A percentile compares a stretch with the other conserved stretches of the same genome.
These are phyloP conservation scores for Marchantia polymorpha DNA, from an alignment of 225 moss, liverwort and hornwort genomes.

Conservation along the genomic window DNA sequence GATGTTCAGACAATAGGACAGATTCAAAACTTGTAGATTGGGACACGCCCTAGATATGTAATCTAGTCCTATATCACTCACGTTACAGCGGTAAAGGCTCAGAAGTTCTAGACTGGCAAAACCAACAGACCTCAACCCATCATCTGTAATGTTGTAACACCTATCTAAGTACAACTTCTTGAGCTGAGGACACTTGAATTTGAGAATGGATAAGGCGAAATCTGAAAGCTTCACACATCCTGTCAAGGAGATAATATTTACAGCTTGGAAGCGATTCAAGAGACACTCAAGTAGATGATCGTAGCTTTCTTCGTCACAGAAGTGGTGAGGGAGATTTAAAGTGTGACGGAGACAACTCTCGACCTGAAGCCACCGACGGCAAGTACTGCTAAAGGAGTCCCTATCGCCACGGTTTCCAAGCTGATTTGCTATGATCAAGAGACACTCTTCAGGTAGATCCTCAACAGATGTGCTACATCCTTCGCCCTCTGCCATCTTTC, in stretches of 20 bases:
- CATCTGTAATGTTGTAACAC: slow-evolving; percentile 20
- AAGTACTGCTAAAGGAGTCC: slow-evolving; percentile 11
- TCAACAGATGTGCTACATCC: slow-evolving; percentile 2
- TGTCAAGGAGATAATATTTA: slow-evolving; percentile 15
- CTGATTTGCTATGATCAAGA: slow-evolving; percentile 8
- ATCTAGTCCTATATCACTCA: slow-evolving; percentile 15
- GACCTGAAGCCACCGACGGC: slow-evolving; percentile 9
- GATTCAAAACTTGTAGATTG: slow-evolving; percentile 7
- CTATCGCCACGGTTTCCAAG: slow-evolving; percentile 7
- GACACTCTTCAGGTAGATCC: slow-evolving; percentile 19
- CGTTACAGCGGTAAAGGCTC: slow-evolving; percentile 21
- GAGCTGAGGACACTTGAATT: slow-evolving; percentile 12
- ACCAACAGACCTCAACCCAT: slow-evolving; percentile 13
- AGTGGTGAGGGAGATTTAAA: slow-evolving; percentile 16
- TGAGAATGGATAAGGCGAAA: slow-evolving; percentile 7
- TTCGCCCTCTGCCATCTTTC: neutral
- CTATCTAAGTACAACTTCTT: slow-evolving; percentile 19
- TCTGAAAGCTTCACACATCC: slow-evolving; percentile 21
- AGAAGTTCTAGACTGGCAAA: slow-evolving; percentile 18
- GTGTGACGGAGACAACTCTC: slow-evolving; percentile 16
- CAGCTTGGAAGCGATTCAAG: slow-evolving; percentile 16
- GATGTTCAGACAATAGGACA: slow-evolving; percentile 12
- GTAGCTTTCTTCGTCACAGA: slow-evolving; percentile 4
- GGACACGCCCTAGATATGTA: slow-evolving; percentile 16
- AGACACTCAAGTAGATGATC: slow-evolving; percentile 13